Evolutionary conservation across 768 basidiomycete species (phyloP).

Genomic region (Ramaria rubella): DNA sequence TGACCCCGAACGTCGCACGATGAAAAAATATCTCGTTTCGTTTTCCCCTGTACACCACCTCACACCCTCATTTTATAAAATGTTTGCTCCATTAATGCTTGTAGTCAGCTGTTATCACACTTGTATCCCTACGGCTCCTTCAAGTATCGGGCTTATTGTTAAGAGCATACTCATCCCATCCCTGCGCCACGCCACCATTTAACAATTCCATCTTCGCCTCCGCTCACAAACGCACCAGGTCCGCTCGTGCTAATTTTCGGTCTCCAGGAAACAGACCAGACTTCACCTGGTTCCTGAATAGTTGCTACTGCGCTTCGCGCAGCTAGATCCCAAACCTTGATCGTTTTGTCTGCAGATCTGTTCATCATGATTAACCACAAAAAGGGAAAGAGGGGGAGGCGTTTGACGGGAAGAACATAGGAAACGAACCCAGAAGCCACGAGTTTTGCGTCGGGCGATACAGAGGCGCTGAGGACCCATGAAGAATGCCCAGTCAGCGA

Average conservation of each 20-base stretch:
- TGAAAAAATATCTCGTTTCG: no score
- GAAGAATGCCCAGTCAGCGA: slow-evolving; percentile 84
- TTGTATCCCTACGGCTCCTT: no score
- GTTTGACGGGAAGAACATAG: slow-evolving; percentile 1
- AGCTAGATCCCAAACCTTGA: slow-evolving; percentile 82
- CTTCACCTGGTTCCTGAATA: slow-evolving; percentile 69
- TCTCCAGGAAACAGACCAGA: slow-evolving; percentile 81
- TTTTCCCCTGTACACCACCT: no score
- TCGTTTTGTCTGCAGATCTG: slow-evolving; percentile 79
- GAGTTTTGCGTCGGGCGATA: slow-evolving; percentile 75
- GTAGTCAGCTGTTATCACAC: no score
- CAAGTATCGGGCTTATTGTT: no score
- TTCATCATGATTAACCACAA: not conserved
- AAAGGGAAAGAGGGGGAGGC: not conserved
- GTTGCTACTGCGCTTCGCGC: slow-evolving; percentile 72
- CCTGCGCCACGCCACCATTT: slow-evolving; percentile 78
- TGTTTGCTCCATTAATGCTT: no score
- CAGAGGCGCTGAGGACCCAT: slow-evolving; percentile 81
- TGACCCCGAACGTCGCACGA: no score
- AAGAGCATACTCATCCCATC: slow-evolving; percentile 23
- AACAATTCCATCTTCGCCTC: slow-evolving; percentile 68
- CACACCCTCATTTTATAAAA: no score
- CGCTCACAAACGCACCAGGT: slow-evolving; percentile 64
- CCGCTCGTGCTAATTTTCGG: slow-evolving; percentile 50
- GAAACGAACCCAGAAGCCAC: slow-evolving; percentile 68